Conservation (phyloP, 441 rosid species). For the Mallotus repandus region DNA sequence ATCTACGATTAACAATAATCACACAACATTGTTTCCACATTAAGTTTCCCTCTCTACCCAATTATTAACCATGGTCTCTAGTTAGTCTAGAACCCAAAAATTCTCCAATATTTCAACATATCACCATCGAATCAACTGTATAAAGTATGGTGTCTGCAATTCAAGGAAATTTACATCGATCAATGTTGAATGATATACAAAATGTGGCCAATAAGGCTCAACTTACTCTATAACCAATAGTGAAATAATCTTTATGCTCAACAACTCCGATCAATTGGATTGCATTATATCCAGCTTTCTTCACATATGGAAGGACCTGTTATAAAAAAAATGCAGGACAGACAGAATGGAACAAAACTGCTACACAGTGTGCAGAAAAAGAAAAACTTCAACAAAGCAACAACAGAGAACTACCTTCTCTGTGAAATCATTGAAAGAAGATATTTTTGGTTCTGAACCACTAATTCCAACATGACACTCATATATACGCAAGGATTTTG, state of each 20-base stretch:
- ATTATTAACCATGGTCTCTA: background rate
- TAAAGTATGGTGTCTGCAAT: background rate
- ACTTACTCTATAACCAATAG: constrained; percentile 92
- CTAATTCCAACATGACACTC: constrained; percentile 98
- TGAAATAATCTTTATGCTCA: constrained; percentile 95
- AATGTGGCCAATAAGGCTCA: constrained; percentile 10
- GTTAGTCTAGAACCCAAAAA: background rate
- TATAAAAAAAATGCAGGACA: constrained; percentile 18
- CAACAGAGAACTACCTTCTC: constrained; percentile 51
- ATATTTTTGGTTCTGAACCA: constrained; percentile 78
- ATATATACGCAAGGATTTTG: constrained; percentile 83
- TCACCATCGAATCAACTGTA: background rate
- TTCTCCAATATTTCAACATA: background rate
- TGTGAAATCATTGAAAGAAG: constrained; percentile 76
- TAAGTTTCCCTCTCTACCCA: background rate
- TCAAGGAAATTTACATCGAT: constrained; percentile 2
- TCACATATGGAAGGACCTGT: constrained; percentile 93
- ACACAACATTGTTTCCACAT: background rate
- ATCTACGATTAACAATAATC: background rate
- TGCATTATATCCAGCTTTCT: constrained; percentile 89
- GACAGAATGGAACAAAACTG: constrained; percentile 17
- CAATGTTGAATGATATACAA: constrained; percentile 11
- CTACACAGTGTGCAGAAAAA: constrained; percentile 16
- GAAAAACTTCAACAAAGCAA: background rate
- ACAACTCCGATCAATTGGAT: constrained; percentile 85